Conservation (phyloP, 169 alveolate species). For the Neospora caninum region DNA sequence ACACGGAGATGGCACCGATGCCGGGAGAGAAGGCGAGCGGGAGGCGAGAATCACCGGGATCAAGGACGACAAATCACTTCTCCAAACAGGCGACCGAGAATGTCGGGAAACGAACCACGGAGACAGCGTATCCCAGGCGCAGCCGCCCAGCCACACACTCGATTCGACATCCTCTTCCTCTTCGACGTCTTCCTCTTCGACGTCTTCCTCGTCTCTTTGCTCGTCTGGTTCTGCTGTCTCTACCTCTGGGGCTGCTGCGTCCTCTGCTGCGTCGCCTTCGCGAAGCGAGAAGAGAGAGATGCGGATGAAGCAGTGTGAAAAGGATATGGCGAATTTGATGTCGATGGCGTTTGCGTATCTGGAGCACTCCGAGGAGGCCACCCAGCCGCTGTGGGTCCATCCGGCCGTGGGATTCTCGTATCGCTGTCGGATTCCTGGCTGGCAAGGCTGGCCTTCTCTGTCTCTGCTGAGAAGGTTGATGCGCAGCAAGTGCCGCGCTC, state of each 20-base stretch:
- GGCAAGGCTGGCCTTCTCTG: conserved; percentile 8
- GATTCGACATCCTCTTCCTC: background rate
- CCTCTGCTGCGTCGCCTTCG: background rate
- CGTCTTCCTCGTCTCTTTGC: background rate
- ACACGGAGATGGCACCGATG: no score
- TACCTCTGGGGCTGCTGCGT: background rate
- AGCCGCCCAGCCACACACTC: no score
- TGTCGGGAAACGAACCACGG: no score
- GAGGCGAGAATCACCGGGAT: no score
- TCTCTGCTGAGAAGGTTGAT: background rate
- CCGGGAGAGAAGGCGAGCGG: no score
- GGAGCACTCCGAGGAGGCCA: background rate
- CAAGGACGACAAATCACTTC: no score
- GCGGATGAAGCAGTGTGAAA: background rate
- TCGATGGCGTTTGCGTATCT: background rate
- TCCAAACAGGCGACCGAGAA: no score
- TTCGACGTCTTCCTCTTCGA: background rate
- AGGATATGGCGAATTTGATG: background rate
- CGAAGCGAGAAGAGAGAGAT: background rate
- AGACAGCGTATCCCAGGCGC: no score
- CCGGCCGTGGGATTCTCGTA: background rate
- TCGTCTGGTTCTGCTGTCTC: background rate
- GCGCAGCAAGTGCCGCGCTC: background rate
- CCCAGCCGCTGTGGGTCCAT: conserved; percentile 4
- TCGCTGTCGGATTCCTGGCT: background rate